A percentile compares a stretch with the other conserved stretches of the same genome.
Conservation (phyloP, 352 stramenopile genomes). For the Globisporangium cystogenes region DNA sequence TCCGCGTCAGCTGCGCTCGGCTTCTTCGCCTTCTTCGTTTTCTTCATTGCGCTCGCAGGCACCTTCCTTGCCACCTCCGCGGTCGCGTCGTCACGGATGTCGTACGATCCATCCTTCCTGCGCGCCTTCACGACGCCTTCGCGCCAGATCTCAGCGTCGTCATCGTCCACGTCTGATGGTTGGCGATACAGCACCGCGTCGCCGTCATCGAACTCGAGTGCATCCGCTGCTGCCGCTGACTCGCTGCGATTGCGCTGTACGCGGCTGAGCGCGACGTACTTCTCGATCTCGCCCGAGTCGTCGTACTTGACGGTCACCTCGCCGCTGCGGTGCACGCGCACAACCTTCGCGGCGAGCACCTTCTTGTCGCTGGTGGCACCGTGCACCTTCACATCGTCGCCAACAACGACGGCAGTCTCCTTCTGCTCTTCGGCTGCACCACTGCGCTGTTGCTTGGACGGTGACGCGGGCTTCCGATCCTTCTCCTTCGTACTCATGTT, state of each 20-base stretch:
- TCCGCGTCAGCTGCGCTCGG: conserved; percentile 8
- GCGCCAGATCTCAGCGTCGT: conserved; percentile 16
- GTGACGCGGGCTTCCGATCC: neutral
- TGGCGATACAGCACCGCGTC: conserved; percentile 18
- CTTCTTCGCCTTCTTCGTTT: conserved; percentile 14
- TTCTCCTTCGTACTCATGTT: conserved; percentile 5
- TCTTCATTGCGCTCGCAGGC: neutral
- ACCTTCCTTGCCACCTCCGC: conserved; percentile 28
- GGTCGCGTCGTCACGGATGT: conserved; percentile 27
- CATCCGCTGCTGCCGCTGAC: neutral
- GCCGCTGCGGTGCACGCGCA: conserved; percentile 33
- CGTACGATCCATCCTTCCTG: conserved; percentile 22
- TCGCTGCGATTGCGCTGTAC: conserved; percentile 3
- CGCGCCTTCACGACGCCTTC: conserved; percentile 23
- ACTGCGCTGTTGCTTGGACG: neutral
- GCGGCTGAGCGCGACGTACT: conserved; percentile 19
- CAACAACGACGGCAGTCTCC: conserved; percentile 1
- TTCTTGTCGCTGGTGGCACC: conserved; percentile 7
- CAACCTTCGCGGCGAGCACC: conserved; percentile 15
- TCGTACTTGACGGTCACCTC: conserved; percentile 32
- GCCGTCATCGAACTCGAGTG: conserved; percentile 10
- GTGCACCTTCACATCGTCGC: conserved; percentile 11
- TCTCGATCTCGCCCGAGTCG: conserved; percentile 24
- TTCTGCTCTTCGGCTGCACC: neutral
- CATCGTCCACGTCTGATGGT: conserved; percentile 2